Base-by-base conservation (phyloP, 176 grass and related monocot species). In the Triticum timopheevii region DNA sequence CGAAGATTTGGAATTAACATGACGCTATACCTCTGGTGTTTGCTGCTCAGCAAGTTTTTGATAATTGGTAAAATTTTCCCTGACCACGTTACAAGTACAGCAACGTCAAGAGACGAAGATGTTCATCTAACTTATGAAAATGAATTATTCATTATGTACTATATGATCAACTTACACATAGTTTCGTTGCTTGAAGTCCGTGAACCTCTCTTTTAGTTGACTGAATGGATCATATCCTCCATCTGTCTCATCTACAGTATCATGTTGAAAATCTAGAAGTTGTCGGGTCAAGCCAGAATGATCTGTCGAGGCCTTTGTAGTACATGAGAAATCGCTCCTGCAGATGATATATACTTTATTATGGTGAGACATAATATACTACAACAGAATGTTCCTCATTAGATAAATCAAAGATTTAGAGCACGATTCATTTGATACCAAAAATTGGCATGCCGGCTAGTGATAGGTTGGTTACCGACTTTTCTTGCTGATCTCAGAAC, bases 151-250 rank as follows among this genome's bases (percentile, higher is more conserved):
- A 82, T 13, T 65, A 50, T 86, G 24, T 42, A 72, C 49, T 76
- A 72, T 17, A 20, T 34, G 73, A 49, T 91, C 42, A n/a, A 88
- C 97, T 93, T 91, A 98, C 97, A 90, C 56, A 66, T 76, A 96
- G 23, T 95, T 92, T 22, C 72, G 36, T 39, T 88, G 62, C 83
- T 93, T 98, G 88, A 98, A 96, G 76, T 92, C 88, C 73, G 71
- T 65, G 80, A 98, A 98, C 78, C 97, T 98, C 30, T n/a, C 59
- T 90, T 94, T 87, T 82, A 98, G 83, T 35, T 92, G 82, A 11
- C 31, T 67, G 64, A 98, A 89, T 19, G 88, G 93, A 90, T 91
- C 96, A 59, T 89, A 71, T 69, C 80, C 84, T 31, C 12, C 65
- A 56, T 87, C 61, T 75, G 77, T 34, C 17, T 68, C 83, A 45